phyloP scores from a whole-genome alignment of 345 rosid genomes.

The Kandelia obovata region DNA sequence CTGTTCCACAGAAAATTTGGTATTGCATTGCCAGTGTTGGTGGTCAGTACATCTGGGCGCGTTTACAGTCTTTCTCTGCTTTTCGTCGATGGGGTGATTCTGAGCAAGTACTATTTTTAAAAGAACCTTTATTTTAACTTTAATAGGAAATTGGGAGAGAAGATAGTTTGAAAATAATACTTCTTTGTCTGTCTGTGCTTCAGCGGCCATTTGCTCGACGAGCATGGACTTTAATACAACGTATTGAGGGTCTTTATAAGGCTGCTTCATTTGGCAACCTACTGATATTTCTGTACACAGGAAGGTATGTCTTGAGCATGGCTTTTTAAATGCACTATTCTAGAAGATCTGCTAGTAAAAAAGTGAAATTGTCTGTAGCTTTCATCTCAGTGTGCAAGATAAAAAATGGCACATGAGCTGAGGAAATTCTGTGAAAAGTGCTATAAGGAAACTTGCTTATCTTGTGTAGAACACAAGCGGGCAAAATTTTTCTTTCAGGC shows the following conservation, averaged over 20 bases:
- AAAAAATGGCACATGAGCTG: background rate
- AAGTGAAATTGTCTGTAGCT: background rate
- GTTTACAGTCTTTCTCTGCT: constrained; percentile 88
- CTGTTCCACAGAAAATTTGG: constrained; percentile 81
- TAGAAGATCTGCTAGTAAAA: background rate
- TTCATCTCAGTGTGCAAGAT: background rate
- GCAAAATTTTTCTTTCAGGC: no score
- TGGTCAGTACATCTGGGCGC: constrained; percentile 90
- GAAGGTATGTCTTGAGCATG: constrained; percentile 49
- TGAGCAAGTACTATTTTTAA: constrained; percentile 52
- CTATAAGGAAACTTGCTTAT: no score
- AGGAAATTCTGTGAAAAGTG: background rate
- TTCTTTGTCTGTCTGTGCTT: constrained; percentile 15
- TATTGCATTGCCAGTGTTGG: constrained; percentile 91
- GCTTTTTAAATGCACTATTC: background rate
- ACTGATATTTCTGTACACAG: constrained; percentile 80
- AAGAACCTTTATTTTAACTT: no score
- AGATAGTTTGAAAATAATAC: background rate
- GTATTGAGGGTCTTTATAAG: constrained; percentile 80
- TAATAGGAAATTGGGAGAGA: background rate
- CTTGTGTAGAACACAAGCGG: no score
- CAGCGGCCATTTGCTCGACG: constrained; percentile 87
- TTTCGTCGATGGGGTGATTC: constrained; percentile 98
- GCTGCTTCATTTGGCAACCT: constrained; percentile 90
- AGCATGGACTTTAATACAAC: constrained; percentile 74